Conservation (phyloP, 73 alveolate species). For the Tetrahymena borealis region DNA sequence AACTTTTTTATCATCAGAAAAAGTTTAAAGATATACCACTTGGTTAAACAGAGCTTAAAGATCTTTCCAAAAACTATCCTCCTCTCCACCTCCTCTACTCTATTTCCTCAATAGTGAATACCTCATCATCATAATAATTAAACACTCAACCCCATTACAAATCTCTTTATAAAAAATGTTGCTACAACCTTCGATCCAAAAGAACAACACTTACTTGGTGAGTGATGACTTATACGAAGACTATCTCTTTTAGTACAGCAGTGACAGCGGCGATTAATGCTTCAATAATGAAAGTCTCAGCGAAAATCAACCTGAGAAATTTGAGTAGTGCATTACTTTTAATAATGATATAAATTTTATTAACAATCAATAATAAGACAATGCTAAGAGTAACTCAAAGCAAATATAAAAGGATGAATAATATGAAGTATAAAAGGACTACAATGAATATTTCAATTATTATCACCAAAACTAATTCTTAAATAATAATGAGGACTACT, state of each 20-base stretch:
- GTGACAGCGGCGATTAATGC: background rate
- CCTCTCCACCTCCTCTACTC: no score
- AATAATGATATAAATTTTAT: background rate
- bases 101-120: no score
- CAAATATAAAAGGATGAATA: background rate
- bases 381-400: no score
- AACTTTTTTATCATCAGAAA: no score
- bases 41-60: no score
- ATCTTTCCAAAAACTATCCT: no score
- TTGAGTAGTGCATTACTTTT: background rate
- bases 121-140: no score
- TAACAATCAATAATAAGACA: no score
- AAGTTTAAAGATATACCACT: no score
- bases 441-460: background rate
- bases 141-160: no score
- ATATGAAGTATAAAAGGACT: background rate
- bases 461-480: background rate
- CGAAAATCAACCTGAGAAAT: background rate
- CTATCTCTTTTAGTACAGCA: background rate
- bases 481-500: background rate
- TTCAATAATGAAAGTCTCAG: background rate
- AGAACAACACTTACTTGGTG: background rate
- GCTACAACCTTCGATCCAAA: no score
- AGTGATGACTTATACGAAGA: background rate
- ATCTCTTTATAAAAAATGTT: no score